Percentiles rank a stretch among this genome's conserved stretches.
These are phyloP conservation scores for Mycena pura DNA, from an alignment of 768 basidiomycete genomes.

Conservation along the genomic window DNA sequence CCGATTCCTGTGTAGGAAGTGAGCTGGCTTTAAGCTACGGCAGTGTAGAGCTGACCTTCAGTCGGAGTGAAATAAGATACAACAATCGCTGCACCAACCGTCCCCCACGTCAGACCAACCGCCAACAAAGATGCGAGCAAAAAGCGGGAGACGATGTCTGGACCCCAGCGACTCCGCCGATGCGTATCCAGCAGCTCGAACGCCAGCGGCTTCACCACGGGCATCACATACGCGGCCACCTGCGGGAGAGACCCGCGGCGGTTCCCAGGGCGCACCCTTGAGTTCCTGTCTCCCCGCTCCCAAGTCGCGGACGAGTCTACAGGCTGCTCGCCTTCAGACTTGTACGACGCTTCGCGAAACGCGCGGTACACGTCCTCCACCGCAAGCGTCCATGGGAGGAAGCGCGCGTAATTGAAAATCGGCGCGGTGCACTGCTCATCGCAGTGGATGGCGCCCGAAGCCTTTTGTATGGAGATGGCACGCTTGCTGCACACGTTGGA, in stretches of 20 bases:
- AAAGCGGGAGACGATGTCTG: conserved; percentile 21
- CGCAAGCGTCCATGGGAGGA: conserved; percentile 36
- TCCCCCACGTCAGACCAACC: conserved; percentile 29
- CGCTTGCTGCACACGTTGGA: conserved; percentile 17
- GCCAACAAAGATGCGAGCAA: conserved; percentile 26
- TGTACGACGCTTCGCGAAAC: conserved; percentile 32
- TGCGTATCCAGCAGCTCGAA: background rate
- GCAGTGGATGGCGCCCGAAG: conserved; percentile 18
- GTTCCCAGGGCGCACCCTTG: conserved; percentile 17
- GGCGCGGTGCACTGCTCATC: conserved; percentile 35
- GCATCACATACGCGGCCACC: conserved; percentile 12
- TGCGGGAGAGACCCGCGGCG: conserved; percentile 15
- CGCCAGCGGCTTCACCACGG: background rate
- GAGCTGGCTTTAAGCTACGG: background rate
- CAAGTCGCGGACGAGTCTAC: conserved; percentile 26
- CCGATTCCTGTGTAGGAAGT: conserved; percentile 33
- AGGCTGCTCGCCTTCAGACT: conserved; percentile 22
- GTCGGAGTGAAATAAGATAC: conserved; percentile 28
- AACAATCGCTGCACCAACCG: conserved; percentile 28
- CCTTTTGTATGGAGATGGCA: conserved; percentile 28
- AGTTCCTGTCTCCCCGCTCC: conserved; percentile 19
- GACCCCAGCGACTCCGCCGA: conserved; percentile 14
- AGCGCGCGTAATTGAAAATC: conserved; percentile 39
- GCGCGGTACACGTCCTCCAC: conserved; percentile 32
- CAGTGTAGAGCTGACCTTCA: conserved; percentile 2